These are phyloP conservation scores for Lotus japonicus DNA, from an alignment of 306 rosid genomes.

Conservation along the genomic window DNA sequence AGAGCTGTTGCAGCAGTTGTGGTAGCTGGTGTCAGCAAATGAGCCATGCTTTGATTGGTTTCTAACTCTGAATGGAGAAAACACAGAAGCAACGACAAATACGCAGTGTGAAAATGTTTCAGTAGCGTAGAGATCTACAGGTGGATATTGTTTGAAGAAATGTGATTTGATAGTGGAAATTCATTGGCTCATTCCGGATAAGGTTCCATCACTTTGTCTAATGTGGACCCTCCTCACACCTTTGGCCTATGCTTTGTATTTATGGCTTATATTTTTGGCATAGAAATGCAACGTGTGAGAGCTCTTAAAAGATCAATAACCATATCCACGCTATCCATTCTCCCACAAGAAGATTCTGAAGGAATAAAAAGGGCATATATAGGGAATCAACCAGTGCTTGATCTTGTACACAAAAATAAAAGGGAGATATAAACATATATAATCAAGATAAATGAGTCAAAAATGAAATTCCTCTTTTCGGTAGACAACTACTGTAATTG, in stretches of 20 bases:
- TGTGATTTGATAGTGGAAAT: neutral
- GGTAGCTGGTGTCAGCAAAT: constrained; percentile 42
- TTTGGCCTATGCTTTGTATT: neutral
- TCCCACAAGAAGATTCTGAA: neutral
- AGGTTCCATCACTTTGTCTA: constrained; percentile 29
- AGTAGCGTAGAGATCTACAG: neutral
- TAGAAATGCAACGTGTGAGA: neutral
- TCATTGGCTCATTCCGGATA: constrained; percentile 68
- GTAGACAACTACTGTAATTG: neutral
- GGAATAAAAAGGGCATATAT: neutral
- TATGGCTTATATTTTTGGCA: neutral
- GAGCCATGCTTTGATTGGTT: constrained; percentile 37
- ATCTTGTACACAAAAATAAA: neutral
- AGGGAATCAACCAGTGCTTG: neutral
- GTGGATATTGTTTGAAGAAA: constrained; percentile 29
- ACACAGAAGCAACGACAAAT: neutral
- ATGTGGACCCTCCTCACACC: constrained; percentile 51
- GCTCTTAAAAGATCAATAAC: neutral
- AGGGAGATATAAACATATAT: neutral
- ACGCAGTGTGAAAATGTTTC: neutral
- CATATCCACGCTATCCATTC: neutral
- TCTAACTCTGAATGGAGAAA: neutral
- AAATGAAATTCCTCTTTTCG: constrained; percentile 17
- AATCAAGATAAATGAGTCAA: neutral
- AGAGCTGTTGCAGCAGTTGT: constrained; percentile 31